Percentiles rank a stretch among this genome's conserved stretches.
Evolutionary conservation across 768 basidiomycete genomes (phyloP).

Genomic region (Paxillus ammoniavirescens): DNA sequence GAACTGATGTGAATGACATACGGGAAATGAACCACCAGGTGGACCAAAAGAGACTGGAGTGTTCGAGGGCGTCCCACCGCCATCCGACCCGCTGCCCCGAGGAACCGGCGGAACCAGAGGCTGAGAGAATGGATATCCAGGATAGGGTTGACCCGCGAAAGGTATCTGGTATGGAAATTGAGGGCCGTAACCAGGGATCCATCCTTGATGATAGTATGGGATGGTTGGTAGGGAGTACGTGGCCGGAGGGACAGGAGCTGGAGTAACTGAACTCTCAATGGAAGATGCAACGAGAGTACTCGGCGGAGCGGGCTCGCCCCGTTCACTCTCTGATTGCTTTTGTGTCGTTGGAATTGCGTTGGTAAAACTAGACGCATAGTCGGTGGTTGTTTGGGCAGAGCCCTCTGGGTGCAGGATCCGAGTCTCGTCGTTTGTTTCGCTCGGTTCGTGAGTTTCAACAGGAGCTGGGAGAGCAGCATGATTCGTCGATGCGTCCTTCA

Average conservation of each 20-base stretch:
- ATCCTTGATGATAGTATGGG: conserved; percentile 51
- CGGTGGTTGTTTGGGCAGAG: neutral
- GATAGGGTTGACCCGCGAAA: conserved; percentile 43
- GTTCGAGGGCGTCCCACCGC: conserved; percentile 28
- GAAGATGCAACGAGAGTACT: conserved; percentile 8
- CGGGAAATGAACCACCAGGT: conserved; percentile 43
- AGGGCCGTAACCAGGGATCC: conserved; percentile 53
- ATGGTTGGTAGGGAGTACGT: conserved; percentile 40
- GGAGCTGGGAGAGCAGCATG: neutral
- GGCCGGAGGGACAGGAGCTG: conserved; percentile 9
- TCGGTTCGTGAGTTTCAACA: conserved; percentile 13
- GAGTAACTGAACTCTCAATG: conserved; percentile 33
- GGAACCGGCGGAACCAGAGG: conserved; percentile 23
- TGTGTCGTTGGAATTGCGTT: conserved; percentile 3
- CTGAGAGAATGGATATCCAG: conserved; percentile 42
- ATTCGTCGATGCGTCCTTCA: conserved; percentile 7
- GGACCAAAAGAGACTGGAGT: conserved; percentile 37
- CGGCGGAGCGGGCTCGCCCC: conserved; percentile 5
- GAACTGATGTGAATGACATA: conserved; percentile 29
- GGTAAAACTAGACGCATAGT: conserved; percentile 2
- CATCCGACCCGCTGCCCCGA: conserved; percentile 37
- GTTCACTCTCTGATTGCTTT: conserved; percentile 30
- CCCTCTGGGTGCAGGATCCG: neutral
- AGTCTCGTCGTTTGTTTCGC: conserved; percentile 17
- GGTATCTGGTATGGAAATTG: conserved; percentile 52